Evolutionary conservation across 1,284 basidiomycete species (phyloP).

Genomic region (Boletus smithii): DNA sequence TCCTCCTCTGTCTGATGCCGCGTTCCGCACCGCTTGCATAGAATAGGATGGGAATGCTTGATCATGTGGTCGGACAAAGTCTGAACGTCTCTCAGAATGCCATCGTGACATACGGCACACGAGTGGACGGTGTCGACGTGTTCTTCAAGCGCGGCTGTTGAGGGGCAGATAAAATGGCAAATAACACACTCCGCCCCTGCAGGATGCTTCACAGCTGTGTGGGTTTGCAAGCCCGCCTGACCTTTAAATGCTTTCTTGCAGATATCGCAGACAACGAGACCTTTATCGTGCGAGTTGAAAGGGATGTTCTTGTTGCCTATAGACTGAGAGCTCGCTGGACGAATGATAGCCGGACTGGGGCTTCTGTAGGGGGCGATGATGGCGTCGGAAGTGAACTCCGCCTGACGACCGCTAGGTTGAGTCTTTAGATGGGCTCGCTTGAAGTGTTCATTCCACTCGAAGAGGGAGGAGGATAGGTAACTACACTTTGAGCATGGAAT

Average conservation of each 20-base stretch:
- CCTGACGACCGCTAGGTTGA: conserved; percentile 6
- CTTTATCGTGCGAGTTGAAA: conserved; percentile 11
- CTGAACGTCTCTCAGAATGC: conserved; percentile 26
- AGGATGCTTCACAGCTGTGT: conserved; percentile 29
- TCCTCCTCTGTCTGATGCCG: conserved; percentile 32
- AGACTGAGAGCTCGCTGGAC: conserved; percentile 19
- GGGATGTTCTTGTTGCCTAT: conserved; percentile 4
- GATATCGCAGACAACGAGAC: conserved; percentile 18
- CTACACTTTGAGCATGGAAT: conserved; percentile 30
- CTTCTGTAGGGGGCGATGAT: conserved; percentile 9
- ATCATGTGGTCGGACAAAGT: conserved; percentile 30
- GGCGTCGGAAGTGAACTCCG: conserved; percentile 1
- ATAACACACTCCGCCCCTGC: conserved; percentile 21
- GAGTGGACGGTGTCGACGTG: conserved; percentile 28
- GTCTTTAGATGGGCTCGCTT: conserved; percentile 18
- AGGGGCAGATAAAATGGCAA: conserved; percentile 25
- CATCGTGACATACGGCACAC: conserved; percentile 28
- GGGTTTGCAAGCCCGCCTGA: conserved; percentile 24
- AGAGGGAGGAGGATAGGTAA: conserved; percentile 19
- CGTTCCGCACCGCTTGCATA: conserved; percentile 28
- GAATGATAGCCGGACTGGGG: conserved; percentile 17
- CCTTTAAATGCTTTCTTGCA: conserved; percentile 29
- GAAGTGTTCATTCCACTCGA: conserved; percentile 31
- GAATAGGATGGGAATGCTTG: conserved; percentile 28
- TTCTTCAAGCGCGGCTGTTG: conserved; percentile 24